Percentiles rank a stretch among this genome's conserved stretches.
phyloP scores from a whole-genome alignment of 202 grass and related monocot genomes.

The Zizania palustris region DNA sequence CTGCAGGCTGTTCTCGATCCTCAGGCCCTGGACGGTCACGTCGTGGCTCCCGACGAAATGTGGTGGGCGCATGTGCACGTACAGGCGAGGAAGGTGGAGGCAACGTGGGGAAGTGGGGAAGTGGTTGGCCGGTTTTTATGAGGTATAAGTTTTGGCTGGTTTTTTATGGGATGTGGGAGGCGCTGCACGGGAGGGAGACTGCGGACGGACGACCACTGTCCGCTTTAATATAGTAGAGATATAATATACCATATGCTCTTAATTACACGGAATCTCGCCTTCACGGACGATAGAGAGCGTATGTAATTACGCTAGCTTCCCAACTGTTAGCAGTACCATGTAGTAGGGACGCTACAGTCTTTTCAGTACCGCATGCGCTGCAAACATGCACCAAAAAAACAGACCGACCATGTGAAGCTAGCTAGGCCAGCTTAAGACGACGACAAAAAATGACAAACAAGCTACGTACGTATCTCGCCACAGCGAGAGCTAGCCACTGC shows the following conservation, averaged over 20 bases:
- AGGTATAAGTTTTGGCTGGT: too few species aligned
- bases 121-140: too few species aligned
- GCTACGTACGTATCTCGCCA: background rate
- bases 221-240: too few species aligned
- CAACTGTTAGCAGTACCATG: too few species aligned
- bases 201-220: too few species aligned
- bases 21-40: conserved; percentile 45
- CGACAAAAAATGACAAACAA: background rate
- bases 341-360: background rate
- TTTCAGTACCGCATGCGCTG: background rate
- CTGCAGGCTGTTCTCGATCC: conserved; percentile 80
- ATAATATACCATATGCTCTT: too few species aligned
- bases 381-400: background rate
- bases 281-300: too few species aligned
- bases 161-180: too few species aligned
- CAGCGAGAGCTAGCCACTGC: background rate
- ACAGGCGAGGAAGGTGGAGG: too few species aligned
- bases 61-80: too few species aligned
- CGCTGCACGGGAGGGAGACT: too few species aligned
- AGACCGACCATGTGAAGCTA: background rate
- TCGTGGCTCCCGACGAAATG: conserved; percentile 74
- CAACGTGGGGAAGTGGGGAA: too few species aligned
- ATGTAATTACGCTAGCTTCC: background rate
- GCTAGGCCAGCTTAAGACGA: background rate
- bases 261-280: background rate